These are phyloP conservation scores for Verticillium isaacii DNA, from an alignment of 2,329 filamentous ascomycete species.

Conservation along the genomic window DNA sequence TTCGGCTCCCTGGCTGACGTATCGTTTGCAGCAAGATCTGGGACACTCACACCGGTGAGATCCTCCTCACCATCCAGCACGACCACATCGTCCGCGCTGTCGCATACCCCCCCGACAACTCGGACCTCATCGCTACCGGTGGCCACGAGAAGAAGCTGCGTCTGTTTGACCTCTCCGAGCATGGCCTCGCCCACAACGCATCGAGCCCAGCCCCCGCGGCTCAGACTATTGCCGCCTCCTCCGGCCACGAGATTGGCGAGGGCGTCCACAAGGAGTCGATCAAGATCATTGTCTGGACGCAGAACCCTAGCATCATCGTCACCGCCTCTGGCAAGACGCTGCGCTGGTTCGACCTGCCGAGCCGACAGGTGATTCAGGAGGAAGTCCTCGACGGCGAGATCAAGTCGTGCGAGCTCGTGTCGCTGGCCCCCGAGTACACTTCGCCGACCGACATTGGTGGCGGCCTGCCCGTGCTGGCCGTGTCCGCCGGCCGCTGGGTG, in stretches of 20 bases:
- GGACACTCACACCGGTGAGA: slow-evolving; percentile 93
- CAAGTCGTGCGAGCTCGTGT: slow-evolving; percentile 85
- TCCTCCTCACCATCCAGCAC: slow-evolving; percentile 81
- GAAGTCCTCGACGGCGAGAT: slow-evolving; percentile 79
- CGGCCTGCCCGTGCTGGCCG: slow-evolving; percentile 70
- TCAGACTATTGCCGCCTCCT: slow-evolving; percentile 52
- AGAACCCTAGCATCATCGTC: slow-evolving; percentile 80
- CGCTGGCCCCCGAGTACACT: slow-evolving; percentile 54
- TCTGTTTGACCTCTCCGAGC: slow-evolving; percentile 78
- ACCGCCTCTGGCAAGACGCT: slow-evolving; percentile 90
- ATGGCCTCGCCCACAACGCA: slow-evolving; percentile 25
- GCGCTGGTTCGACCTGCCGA: slow-evolving; percentile 89
- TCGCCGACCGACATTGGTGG: slow-evolving; percentile 59
- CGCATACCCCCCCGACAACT: slow-evolving; percentile 78
- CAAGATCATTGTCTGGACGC: slow-evolving; percentile 94
- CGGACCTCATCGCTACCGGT: slow-evolving; percentile 85
- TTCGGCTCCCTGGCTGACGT: slow-evolving; percentile 18
- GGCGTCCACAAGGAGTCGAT: slow-evolving; percentile 83
- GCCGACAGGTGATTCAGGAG: slow-evolving; percentile 68
- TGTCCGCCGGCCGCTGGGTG: slow-evolving; percentile 89
- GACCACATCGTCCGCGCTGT: slow-evolving; percentile 93
- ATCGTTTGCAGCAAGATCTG: slow-evolving; percentile 72
- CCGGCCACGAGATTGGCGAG: slow-evolving; percentile 79
- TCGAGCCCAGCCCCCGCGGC: slow-evolving; percentile 21
- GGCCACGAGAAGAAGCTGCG: slow-evolving; percentile 96